These are phyloP conservation scores for Pyronema domesticum DNA, from an alignment of 495 filamentous ascomycete species.

Conservation along the genomic window DNA sequence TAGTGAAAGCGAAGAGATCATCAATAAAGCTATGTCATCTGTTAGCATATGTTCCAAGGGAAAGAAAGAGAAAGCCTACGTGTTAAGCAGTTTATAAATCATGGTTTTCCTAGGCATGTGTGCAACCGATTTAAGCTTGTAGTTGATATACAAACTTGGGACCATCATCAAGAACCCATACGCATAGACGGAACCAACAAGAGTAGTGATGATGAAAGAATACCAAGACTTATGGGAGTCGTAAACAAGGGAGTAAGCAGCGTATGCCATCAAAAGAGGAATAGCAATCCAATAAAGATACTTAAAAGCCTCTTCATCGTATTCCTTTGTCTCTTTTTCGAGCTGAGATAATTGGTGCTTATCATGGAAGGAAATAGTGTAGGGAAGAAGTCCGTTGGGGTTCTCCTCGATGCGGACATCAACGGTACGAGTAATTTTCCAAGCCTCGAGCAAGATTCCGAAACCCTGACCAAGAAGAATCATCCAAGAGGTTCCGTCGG, in stretches of 20 bases:
- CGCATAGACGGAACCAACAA: constrained; percentile 91
- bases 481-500: constrained; percentile 96
- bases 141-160: constrained; percentile 94
- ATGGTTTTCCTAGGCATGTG: constrained; percentile 94
- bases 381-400: constrained; percentile 52
- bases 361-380: constrained; percentile 77
- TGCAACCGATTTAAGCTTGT: constrained; percentile 84
- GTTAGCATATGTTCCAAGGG: constrained; percentile 11
- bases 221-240: constrained; percentile 98
- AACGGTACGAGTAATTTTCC: constrained; percentile 97
- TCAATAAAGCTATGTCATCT: constrained; percentile 42
- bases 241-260: constrained; percentile 74
- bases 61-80: constrained; percentile 26
- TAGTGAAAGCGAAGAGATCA: constrained; percentile 90
- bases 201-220: constrained; percentile 70
- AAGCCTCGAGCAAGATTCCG: constrained; percentile 85
- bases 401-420: constrained; percentile 66
- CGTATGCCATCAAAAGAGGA: constrained; percentile 75
- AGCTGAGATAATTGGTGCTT: constrained; percentile 91
- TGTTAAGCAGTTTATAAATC: constrained; percentile 91
- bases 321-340: constrained; percentile 94
- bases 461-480: constrained; percentile 85
- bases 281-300: constrained; percentile 88
- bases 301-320: constrained; percentile 91
- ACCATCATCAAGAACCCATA: constrained; percentile 99